Evolutionary conservation across 371 early-diverging fungal genomes (phyloP), one percentile per base, ranked within the genome.

Genomic region (Saksenaea oblongispora): DNA sequence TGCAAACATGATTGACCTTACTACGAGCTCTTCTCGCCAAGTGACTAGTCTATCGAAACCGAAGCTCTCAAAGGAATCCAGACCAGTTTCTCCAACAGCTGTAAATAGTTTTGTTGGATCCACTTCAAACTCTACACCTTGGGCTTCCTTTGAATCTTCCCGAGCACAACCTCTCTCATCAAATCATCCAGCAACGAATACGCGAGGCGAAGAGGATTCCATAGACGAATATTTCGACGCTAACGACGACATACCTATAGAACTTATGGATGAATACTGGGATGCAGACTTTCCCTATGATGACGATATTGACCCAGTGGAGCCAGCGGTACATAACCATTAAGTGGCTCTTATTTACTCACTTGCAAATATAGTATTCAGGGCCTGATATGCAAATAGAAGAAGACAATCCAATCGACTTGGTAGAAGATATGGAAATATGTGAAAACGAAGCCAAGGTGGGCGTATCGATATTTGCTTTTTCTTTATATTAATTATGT

Each of bases 261-360:
- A 47, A 47, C 51, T 47, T 10, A 47, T 47, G 51, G 51, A 47
- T 22, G 51, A 47, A 18, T 17, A 47, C 51, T 47, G 51, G 51
- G 51, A 22, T 11, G 24, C 5, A n/a, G 18, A 17, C 22, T 22
- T 8, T 47, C 22, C 9, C 22, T 10, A 47, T 2, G 10, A 22
- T 22, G 39, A 39, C n/a, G 39, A n/a, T 39, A n/a, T n/a, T 11
- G 51, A 47, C n/a, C 22, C 10, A 4, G 24, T 47, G 22, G 51
- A 47, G 2, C 10, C 17, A 10, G 22, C 51, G 22, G 39, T 39
- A 39, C 1, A 1, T 39, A 14, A 39, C 10, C n/a, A 3, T 2
- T 11, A 39, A n/a, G 2, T 14, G 2, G 1, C 1, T n/a, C 11
- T 14, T n/a, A 39, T 14, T 5, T 39, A 39, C 39, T 39, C 3